These are phyloP conservation scores for Raphanus hybrid DNA, from an alignment of 441 rosid species.

Conservation along the genomic window DNA sequence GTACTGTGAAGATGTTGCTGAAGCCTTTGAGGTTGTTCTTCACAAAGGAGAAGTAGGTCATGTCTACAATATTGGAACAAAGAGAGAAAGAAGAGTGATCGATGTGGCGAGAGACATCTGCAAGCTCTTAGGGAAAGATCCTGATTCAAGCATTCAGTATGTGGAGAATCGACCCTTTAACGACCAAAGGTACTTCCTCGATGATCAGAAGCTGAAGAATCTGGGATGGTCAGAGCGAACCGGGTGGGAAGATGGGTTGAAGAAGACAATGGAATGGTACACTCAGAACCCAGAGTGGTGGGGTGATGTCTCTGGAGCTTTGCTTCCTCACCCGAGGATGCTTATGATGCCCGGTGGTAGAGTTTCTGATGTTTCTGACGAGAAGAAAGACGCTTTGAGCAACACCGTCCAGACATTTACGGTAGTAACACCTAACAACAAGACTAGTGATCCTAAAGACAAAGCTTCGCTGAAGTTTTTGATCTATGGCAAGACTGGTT, in stretches of 20 bases:
- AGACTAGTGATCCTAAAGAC: conserved; percentile 6
- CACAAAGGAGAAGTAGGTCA: conserved; percentile 66
- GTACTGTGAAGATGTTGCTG: conserved; percentile 64
- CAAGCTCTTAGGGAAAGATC: conserved; percentile 48
- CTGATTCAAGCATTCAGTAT: conserved; percentile 44
- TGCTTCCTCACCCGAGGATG: conserved; percentile 75
- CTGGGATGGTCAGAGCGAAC: conserved; percentile 66
- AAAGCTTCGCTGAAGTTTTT: conserved; percentile 48
- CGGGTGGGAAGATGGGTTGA: conserved; percentile 63
- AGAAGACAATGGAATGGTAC: conserved; percentile 66
- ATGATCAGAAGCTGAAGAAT: conserved; percentile 65
- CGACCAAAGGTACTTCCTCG: conserved; percentile 66
- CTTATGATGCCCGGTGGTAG: conserved; percentile 97
- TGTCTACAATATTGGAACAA: conserved; percentile 65
- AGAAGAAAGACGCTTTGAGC: conserved; percentile 49
- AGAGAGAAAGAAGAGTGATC: conserved; percentile 58
- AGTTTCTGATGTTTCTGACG: conserved; percentile 66
- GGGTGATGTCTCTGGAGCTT: conserved; percentile 69
- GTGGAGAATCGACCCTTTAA: conserved; percentile 70
- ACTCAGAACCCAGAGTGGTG: conserved; percentile 59
- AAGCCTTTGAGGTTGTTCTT: conserved; percentile 68
- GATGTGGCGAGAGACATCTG: conserved; percentile 67
- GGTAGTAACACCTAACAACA: conserved; percentile 19
- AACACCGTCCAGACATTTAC: conserved; percentile 40
- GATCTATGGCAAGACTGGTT: conserved; percentile 59